A percentile compares a stretch with the other conserved stretches of the same genome.
These are phyloP conservation scores for Xylariomycetidae sp. DNA, from an alignment of 2,329 filamentous ascomycete genomes.

Conservation along the genomic window DNA sequence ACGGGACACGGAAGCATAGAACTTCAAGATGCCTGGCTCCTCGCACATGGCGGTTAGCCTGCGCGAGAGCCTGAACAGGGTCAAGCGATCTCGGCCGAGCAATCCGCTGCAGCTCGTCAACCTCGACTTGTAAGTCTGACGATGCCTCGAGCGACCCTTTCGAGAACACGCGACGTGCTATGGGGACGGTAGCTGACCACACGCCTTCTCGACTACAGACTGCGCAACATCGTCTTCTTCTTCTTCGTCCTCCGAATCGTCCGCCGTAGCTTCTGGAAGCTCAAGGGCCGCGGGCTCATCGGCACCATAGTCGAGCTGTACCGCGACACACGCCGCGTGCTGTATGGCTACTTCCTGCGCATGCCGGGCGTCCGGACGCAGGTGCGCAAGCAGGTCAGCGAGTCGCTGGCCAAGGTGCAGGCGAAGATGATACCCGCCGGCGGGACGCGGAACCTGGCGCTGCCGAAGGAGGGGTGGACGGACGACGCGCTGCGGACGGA, in stretches of 20 bases:
- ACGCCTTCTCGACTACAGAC: conserved; percentile 35
- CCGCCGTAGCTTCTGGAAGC: conserved; percentile 72
- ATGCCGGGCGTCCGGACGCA: conserved; percentile 80
- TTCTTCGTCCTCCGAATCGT: conserved; percentile 81
- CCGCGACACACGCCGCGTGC: conserved; percentile 60
- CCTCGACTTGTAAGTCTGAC: conserved; percentile 63
- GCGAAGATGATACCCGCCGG: conserved; percentile 73
- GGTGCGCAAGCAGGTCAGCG: conserved; percentile 77
- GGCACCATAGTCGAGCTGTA: conserved; percentile 74
- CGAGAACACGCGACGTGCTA: no score
- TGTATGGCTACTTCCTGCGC: conserved; percentile 81
- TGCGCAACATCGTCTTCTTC: conserved; percentile 84
- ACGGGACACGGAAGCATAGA: not conserved
- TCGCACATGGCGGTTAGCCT: conserved; percentile 67
- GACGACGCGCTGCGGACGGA: conserved; percentile 74
- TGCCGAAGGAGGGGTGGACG: conserved; percentile 80
- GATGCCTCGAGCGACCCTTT: no score
- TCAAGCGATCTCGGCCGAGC: conserved; percentile 50
- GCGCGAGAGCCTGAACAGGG: conserved; percentile 57
- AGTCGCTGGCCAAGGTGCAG: conserved; percentile 75
- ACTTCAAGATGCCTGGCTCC: conserved; percentile 51
- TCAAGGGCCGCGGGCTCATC: conserved; percentile 81
- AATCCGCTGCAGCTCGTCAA: conserved; percentile 57
- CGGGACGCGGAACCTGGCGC: conserved; percentile 63
- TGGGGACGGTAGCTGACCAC: conserved; percentile 2